A percentile compares a stretch with the other conserved stretches of the same genome.
Conservation (phyloP, 371 early-diverging fungal genomes). For the Syncephalastrum racemosum region DNA sequence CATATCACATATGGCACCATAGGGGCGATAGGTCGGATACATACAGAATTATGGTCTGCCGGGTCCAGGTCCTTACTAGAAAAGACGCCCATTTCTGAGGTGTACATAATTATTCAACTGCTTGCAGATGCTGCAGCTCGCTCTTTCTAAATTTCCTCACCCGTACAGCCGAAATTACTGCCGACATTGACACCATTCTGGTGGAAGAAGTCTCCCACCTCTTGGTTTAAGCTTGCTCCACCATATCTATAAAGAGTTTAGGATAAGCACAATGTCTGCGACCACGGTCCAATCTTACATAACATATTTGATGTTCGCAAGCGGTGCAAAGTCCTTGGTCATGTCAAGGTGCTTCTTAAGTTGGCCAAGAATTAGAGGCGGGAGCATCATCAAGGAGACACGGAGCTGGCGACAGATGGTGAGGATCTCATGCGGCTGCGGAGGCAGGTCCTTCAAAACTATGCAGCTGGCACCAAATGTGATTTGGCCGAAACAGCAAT, state of each 20-base stretch:
- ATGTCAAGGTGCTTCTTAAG: neutral
- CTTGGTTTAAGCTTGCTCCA: slow-evolving; percentile 11
- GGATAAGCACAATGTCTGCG: too few species aligned
- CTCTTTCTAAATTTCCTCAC: neutral
- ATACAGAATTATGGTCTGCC: neutral
- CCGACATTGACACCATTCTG: slow-evolving; percentile 10
- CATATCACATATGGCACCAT: neutral
- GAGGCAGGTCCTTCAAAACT: slow-evolving; percentile 2
- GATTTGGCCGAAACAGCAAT: neutral
- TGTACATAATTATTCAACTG: too few species aligned
- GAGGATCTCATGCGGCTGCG: neutral
- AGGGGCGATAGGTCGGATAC: neutral
- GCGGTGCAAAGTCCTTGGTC: slow-evolving; percentile 1
- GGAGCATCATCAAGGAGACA: neutral
- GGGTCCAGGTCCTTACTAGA: neutral
- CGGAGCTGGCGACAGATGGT: neutral
- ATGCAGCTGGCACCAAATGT: slow-evolving; percentile 3
- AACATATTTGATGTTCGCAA: too few species aligned
- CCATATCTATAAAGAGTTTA: slow-evolving; percentile 9
- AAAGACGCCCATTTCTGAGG: too few species aligned
- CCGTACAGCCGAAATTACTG: slow-evolving; percentile 18
- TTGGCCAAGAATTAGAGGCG: slow-evolving; percentile 7
- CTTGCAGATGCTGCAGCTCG: too few species aligned
- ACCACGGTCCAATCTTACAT: too few species aligned
- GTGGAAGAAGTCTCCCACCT: slow-evolving; percentile 9